Evolutionary conservation across 805 yeast genomes (phyloP).

Genomic region (Candida maesae): DNA sequence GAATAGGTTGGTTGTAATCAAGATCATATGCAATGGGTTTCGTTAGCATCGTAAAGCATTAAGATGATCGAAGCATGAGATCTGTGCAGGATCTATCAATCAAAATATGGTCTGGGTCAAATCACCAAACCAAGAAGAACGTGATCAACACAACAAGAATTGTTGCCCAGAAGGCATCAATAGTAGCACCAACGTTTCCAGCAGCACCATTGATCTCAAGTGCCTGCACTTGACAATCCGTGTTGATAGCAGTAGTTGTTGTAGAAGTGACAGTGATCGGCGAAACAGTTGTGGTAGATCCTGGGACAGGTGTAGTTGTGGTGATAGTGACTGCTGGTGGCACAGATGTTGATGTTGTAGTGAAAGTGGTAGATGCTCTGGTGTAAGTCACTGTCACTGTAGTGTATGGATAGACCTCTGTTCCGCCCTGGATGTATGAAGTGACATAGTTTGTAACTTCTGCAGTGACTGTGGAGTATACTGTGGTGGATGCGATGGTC

Average conservation of each 20-base stretch:
- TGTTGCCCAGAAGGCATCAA: not conserved
- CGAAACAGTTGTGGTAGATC: constrained; percentile 3
- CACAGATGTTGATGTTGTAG: constrained; percentile 1
- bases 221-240: not conserved
- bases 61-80: too few relatives aligned
- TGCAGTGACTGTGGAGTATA: constrained; percentile 7
- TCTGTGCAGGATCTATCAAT: too few relatives aligned
- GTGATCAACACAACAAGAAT: not conserved
- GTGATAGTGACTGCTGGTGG: constrained; percentile 2
- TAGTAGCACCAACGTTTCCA: too few relatives aligned
- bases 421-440: constrained; percentile 13
- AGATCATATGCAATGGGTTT: too few relatives aligned
- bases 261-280: constrained; percentile 1
- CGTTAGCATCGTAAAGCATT: too few relatives aligned
- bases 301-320: constrained; percentile 1
- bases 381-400: constrained; percentile 17
- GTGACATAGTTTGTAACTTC: constrained; percentile 14
- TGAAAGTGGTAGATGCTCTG: constrained; percentile 2
- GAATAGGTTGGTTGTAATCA: too few relatives aligned
- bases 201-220: not conserved
- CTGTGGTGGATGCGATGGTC: constrained; percentile 14
- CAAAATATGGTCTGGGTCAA: too few relatives aligned
- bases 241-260: not conserved
- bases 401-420: constrained; percentile 15
- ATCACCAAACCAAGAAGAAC: not conserved